A percentile compares a stretch with the other conserved stretches of the same genome.
Evolutionary conservation across 352 stramenopile genomes (phyloP).

Genomic region (Globisporangium takayamanum): DNA sequence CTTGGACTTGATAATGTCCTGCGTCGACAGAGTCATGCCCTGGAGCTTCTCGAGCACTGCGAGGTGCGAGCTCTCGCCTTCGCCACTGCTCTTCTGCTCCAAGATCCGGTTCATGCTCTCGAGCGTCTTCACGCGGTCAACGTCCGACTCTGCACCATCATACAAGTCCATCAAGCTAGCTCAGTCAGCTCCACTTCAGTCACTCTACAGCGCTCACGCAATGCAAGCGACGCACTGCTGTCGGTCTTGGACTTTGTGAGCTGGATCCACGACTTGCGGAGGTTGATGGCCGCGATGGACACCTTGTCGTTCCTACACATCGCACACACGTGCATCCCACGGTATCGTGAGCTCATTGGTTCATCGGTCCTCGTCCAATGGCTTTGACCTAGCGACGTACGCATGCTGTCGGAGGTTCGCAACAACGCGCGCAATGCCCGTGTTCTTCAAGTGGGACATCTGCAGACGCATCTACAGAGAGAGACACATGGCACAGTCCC

Average conservation of each 20-base stretch:
- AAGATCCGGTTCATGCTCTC: conserved; percentile 51
- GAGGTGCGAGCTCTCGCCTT: conserved; percentile 30
- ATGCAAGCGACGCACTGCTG: conserved; percentile 12
- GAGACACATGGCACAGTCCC: conserved; percentile 1
- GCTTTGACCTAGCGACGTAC: conserved; percentile 23
- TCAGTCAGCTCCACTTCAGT: neutral
- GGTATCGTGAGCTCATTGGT: no score
- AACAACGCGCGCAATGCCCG: conserved; percentile 52
- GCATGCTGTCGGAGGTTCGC: conserved; percentile 64
- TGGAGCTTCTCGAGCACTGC: conserved; percentile 49
- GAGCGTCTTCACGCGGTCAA: conserved; percentile 35
- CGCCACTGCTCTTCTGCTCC: conserved; percentile 29
- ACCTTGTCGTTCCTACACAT: conserved; percentile 69
- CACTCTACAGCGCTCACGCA: neutral
- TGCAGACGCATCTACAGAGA: conserved; percentile 45
- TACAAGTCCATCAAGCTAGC: neutral
- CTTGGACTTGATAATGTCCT: conserved; percentile 79
- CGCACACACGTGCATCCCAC: no score
- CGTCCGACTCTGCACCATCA: conserved; percentile 9
- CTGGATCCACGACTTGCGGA: conserved; percentile 72
- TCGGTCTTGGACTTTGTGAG: conserved; percentile 38
- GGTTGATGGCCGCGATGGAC: conserved; percentile 50
- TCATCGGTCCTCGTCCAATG: neutral
- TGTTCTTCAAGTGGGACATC: conserved; percentile 62
- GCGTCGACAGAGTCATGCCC: conserved; percentile 54